Percentiles rank a stretch among this genome's conserved stretches.
Evolutionary conservation across 768 basidiomycete genomes (phyloP).

Genomic region (Amanita polypyramis): DNA sequence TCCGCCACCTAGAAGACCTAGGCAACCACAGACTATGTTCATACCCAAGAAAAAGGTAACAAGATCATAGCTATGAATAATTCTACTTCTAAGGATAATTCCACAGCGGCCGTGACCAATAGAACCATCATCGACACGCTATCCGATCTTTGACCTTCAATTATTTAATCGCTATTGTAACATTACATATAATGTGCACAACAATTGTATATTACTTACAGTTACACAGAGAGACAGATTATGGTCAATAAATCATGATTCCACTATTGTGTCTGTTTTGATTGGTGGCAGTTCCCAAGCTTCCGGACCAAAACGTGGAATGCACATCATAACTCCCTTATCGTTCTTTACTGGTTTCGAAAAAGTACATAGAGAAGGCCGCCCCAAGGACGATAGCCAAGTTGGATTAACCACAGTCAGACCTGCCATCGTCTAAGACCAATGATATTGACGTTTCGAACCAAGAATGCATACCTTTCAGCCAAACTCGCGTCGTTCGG

Average conservation of each 20-base stretch:
- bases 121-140: not conserved
- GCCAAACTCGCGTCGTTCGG: constrained; percentile 59
- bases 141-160: not conserved
- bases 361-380: constrained; percentile 74
- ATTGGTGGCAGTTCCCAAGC: constrained; percentile 84
- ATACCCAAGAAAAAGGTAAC: constrained; percentile 46
- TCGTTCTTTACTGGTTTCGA: constrained; percentile 74
- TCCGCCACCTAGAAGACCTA: constrained; percentile 26
- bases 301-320: constrained; percentile 78
- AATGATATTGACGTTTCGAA: not conserved
- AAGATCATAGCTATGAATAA: not conserved
- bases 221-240: constrained; percentile 3
- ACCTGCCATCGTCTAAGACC: constrained; percentile 28
- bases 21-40: constrained; percentile 37
- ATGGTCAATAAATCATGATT: constrained; percentile 9
- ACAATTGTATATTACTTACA: constrained; percentile 7
- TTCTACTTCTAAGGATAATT: not conserved
- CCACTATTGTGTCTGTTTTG: constrained; percentile 20
- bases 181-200: not conserved
- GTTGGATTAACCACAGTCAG: constrained; percentile 78
- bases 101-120: constrained; percentile 10
- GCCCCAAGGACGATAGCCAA: constrained; percentile 80
- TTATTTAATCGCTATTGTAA: not conserved
- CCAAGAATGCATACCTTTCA: constrained; percentile 52
- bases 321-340: constrained; percentile 57